A percentile compares a stretch with the other conserved stretches of the same genome.
Evolutionary conservation across 108 stramenopile species (phyloP).

Genomic region (Discostella stelligeroides): DNA sequence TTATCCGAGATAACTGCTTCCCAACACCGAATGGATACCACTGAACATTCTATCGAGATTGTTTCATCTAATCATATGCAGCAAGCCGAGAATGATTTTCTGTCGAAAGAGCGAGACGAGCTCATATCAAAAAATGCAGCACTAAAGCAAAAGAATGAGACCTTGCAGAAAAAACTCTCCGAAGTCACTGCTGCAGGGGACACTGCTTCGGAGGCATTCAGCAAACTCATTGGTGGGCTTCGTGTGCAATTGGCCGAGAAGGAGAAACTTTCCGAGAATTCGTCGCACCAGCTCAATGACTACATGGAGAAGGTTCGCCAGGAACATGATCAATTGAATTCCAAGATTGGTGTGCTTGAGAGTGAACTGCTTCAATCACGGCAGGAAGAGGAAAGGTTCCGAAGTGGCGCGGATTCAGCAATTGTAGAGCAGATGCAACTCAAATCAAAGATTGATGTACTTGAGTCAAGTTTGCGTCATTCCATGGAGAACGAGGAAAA

Average conservation of each 20-base stretch:
- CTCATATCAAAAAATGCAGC: not conserved
- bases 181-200: not conserved
- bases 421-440: not conserved
- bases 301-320: not conserved
- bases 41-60: not conserved
- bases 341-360: conserved; percentile 12
- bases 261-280: not conserved
- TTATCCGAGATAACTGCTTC: too few species aligned
- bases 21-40: too few species aligned
- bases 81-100: too few species aligned
- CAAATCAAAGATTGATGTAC: not conserved
- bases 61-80: not conserved
- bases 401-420: not conserved
- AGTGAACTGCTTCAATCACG: conserved; percentile 8
- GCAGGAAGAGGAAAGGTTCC: conserved; percentile 3
- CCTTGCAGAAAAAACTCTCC: not conserved
- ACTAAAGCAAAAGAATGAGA: not conserved
- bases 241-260: conserved; percentile 12
- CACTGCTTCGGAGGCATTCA: not conserved
- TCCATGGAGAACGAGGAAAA: not conserved
- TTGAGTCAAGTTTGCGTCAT: not conserved
- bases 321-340: not conserved
- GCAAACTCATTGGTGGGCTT: not conserved
- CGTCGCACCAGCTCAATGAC: not conserved
- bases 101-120: too few species aligned